Conservation (phyloP, 495 filamentous ascomycete species). For the Platismatia glauca region DNA sequence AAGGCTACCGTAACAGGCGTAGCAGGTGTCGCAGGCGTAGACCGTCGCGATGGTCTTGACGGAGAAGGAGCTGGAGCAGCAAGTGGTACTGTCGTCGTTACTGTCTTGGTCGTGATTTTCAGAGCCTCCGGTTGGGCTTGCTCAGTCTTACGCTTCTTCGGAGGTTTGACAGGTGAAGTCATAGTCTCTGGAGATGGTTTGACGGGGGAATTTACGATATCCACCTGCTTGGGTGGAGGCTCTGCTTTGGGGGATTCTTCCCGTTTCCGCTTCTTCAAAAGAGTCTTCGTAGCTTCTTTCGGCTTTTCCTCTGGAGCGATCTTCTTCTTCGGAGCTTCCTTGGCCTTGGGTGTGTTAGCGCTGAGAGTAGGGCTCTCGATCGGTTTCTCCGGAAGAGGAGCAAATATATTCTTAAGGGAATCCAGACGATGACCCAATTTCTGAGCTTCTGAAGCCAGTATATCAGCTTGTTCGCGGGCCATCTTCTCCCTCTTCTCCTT, state of each 20-base stretch:
- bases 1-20: constrained; percentile 22
- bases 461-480: constrained; percentile 53
- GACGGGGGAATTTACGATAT: not conserved
- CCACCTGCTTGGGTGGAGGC: constrained; percentile 5
- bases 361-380: constrained; percentile 9
- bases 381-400: constrained; percentile 13
- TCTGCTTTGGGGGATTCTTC: constrained; percentile 16
- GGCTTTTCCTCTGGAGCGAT: constrained; percentile 27
- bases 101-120: constrained; percentile 16
- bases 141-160: constrained; percentile 53
- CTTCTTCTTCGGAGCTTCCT: constrained; percentile 14
- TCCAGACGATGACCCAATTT: constrained; percentile 45
- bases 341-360: constrained; percentile 13
- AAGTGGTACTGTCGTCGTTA: constrained; percentile 25
- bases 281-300: constrained; percentile 22
- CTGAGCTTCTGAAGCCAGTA: constrained; percentile 50
- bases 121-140: constrained; percentile 41
- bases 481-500: constrained; percentile 74
- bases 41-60: constrained; percentile 5
- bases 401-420: constrained; percentile 40
- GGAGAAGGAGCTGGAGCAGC: constrained; percentile 27
- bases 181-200: constrained; percentile 3
- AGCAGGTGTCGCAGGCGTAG: constrained; percentile 17
- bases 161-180: constrained; percentile 15
- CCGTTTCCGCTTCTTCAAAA: constrained; percentile 23